Base-by-base conservation (phyloP, 192 early-diverging fungal species). In the Umbelopsis isabellina region DNA sequence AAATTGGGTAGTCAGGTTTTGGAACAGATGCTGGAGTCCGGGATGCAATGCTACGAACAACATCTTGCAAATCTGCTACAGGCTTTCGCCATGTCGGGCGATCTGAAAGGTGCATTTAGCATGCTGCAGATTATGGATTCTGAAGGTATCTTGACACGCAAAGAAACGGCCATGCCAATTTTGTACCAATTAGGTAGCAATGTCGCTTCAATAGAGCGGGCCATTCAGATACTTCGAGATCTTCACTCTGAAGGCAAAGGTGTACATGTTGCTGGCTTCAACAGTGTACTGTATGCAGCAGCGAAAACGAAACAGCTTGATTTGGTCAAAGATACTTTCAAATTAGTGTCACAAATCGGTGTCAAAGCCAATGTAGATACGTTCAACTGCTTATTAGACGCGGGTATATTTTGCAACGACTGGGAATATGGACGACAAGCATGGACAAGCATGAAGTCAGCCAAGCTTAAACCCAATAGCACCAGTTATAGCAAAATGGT, bases 41-140 rank as follows among this genome's bases (percentile, higher is more conserved):
- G 74, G 8, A 80, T 84, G 46, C 68, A 74, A 5, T 72, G 85
- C 25, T 65, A 69, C 3, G 86, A 89, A 46, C 75, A 72, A 7
- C 89, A 91, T 44, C 82, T 88, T 49, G 81, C 84, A 27, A 80
- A 87, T 21, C 53, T 92, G 16, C 69, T 90, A 13, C 83, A 86
- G 23, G 81, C 90, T 1, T 89, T 88, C 69, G 78, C 86, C 2
- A 66, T 71, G 8, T 67, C 70, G 30, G 49, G 50, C 3, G 83
- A 83, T 47, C 81, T 90, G 74, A 76, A 82, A 45, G 66, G 78
- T n/a, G 88, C 90, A 3, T 82, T 92, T 66, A 74, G 74, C 46
- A 80, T 85, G 30, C 75, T 92, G 0, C 65, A 71, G 7, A 77
- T 82, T 35, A 90, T 89, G 85, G 83, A 88, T 22, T 68, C 67